These are phyloP conservation scores for Syzygium jambos DNA, from an alignment of 345 rosid species.

Conservation along the genomic window DNA sequence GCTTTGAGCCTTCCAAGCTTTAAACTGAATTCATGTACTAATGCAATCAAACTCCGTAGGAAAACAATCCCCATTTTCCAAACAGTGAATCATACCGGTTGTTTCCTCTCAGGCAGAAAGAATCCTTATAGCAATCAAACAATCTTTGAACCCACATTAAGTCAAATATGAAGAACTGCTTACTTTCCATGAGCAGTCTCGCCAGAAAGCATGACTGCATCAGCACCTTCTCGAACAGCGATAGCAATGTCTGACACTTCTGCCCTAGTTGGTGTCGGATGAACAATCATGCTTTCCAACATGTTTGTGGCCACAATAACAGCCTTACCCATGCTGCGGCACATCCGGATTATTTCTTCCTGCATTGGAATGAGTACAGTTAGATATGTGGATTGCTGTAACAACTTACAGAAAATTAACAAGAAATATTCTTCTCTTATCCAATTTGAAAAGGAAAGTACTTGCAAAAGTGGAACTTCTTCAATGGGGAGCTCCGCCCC, in stretches of 20 bases:
- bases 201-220: slow-evolving; percentile 98
- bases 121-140: not conserved
- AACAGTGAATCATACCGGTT: not conserved
- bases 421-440: not conserved
- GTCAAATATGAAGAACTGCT: slow-evolving; percentile 10
- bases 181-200: slow-evolving; percentile 99
- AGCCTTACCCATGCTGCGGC: slow-evolving; percentile 99
- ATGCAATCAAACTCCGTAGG: not conserved
- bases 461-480: slow-evolving; percentile 99
- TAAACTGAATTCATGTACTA: not conserved
- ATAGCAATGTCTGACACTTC: slow-evolving; percentile 99
- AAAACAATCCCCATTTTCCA: not conserved
- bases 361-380: slow-evolving; percentile 9
- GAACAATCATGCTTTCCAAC: slow-evolving; percentile 99
- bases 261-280: slow-evolving; percentile 96
- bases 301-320: slow-evolving; percentile 98
- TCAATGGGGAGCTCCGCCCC: slow-evolving; percentile 99
- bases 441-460: slow-evolving; percentile 9
- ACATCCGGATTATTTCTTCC: slow-evolving; percentile 85
- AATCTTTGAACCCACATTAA: not conserved
- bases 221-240: slow-evolving; percentile 98
- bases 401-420: not conserved
- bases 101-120: not conserved
- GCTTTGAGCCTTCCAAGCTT: not conserved
- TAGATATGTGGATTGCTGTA: not conserved